These are phyloP conservation scores for Globisporangium cylindrosporum DNA, from an alignment of 352 stramenopile genomes.

Conservation along the genomic window DNA sequence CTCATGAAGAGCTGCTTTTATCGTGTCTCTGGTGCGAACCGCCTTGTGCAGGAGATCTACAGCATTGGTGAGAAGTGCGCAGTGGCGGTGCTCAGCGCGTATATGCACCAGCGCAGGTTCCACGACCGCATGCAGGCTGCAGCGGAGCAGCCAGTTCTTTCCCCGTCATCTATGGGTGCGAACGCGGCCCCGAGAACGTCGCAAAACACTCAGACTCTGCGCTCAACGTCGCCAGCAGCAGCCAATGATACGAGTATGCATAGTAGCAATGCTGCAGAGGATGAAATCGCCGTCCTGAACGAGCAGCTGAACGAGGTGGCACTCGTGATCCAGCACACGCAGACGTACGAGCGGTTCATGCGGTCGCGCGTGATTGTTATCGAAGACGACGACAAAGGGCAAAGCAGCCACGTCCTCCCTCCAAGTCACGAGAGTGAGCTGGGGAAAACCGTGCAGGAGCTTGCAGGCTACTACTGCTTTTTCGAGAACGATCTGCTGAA, in stretches of 20 bases:
- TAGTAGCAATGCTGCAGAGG: constrained; percentile 26
- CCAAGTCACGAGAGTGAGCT: constrained; percentile 70
- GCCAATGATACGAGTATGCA: background rate
- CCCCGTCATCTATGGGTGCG: background rate
- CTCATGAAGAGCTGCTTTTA: constrained; percentile 56
- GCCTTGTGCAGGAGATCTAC: constrained; percentile 58
- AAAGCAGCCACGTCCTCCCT: constrained; percentile 32
- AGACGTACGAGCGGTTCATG: constrained; percentile 89
- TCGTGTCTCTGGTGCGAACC: constrained; percentile 43
- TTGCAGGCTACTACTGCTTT: constrained; percentile 85
- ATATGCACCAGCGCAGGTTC: constrained; percentile 77
- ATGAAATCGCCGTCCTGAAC: constrained; percentile 71
- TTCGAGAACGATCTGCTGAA: constrained; percentile 83
- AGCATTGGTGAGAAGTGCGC: constrained; percentile 52
- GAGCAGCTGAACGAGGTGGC: constrained; percentile 86
- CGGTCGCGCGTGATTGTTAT: constrained; percentile 43
- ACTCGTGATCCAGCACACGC: constrained; percentile 84
- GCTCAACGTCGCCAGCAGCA: constrained; percentile 5
- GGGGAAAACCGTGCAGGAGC: constrained; percentile 77
- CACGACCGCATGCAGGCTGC: constrained; percentile 53
- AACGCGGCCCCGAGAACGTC: constrained; percentile 4
- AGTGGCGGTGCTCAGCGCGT: constrained; percentile 54
- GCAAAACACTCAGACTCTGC: constrained; percentile 6
- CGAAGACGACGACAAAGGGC: constrained; percentile 10
- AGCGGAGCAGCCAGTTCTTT: constrained; percentile 5